Base-by-base conservation (phyloP, 164 flowering plant species). In the Vitis labrusca region DNA sequence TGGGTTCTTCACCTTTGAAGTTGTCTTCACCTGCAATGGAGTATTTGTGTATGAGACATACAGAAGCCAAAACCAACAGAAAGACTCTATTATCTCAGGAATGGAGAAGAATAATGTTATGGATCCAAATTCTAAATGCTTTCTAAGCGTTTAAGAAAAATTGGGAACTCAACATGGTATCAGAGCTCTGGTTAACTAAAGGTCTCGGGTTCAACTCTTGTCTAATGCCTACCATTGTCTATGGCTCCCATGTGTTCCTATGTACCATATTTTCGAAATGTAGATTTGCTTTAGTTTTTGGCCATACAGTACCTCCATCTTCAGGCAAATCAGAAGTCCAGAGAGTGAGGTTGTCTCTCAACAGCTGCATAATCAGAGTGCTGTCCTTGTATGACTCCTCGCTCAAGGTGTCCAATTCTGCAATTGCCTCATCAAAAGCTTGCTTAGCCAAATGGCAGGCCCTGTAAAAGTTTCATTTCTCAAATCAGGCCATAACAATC, bases 251-350 rank as follows among this genome's bases (percentile, higher is more conserved):
- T 23, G 27, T 23, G 27, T 23, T 23, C 27, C 27, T 23, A 23
- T 23, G 27, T 23, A 23, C 27, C 27, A 23, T 23, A 23, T 23
- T 23, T 23, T 23, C 27, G 27, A 23, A 23, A 23, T 23, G 27
- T 23, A 23, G 27, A 23, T 23, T 23, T 23, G 27, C 27, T 23
- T 23, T 23, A 23, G 27, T 23, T 23, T 23, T 23, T 23, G 27
- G 27, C 27, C 30, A 54, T 44, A 48, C 12, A 23, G 10, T 83
- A 88, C 92, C 92, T 88, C 94, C 94, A 72, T 89, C 94, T 78
- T 91, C 94, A 61, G 94, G 94, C 76, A 91, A 80, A 76, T 92
- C 97, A 71, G 97, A 92, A 49, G 97, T 90, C 97, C 97, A 92
- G 9, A 92, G 89, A 58, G 97, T 92, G 63, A 92, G 91, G 77